Evolutionary conservation across 768 basidiomycete genomes (phyloP), one percentile per base, ranked within the genome.

Genomic region (Russula ochroleuca): DNA sequence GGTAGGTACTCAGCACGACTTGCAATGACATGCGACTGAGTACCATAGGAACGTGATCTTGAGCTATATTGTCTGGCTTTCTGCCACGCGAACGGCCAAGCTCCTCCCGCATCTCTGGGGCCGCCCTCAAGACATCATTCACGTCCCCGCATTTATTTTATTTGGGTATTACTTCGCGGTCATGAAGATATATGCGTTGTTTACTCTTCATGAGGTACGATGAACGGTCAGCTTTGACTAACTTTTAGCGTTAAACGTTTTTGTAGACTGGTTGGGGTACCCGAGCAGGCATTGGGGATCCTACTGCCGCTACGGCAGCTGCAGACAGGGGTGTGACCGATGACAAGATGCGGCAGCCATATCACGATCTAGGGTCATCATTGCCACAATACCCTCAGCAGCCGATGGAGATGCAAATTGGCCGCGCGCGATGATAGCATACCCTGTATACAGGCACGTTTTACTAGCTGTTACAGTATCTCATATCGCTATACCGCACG

Each of bases 131-230:
- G 80, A 85, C 66, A 77, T 85, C 65, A 78, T 85, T 69, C 78
- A 84, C 70, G 80, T 85, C 8, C 84, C 84, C 25, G 82, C 81
- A 9, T 85, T 83, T 77, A 81, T 96, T 71, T 72, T 87, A 5
- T 95, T 96, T 72, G 93, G 93, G 28, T 96, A 96, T 73, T 95
- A 95, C 76, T 96, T 96, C 71, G 87, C 92, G 19, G 77, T 96
- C 69, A 96, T 98, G 93, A 96, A 95, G 76, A 68, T 96, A 50
- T 96, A 96, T 74, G 93, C 93, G 37, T 78, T 94, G 49, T 86
- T 85, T 72, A 96, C 93, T 57, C 80, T 95, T 61, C 94, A 96
- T 76, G 92, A 95, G 81, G 87, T 87, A 59, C n/a, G 82, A 69
- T 13, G 23, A 14, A 40, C 1, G 9, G 31, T 45, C 37, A 28